Conservation (phyloP, 768 basidiomycete species). For the Boletellus sp. region DNA sequence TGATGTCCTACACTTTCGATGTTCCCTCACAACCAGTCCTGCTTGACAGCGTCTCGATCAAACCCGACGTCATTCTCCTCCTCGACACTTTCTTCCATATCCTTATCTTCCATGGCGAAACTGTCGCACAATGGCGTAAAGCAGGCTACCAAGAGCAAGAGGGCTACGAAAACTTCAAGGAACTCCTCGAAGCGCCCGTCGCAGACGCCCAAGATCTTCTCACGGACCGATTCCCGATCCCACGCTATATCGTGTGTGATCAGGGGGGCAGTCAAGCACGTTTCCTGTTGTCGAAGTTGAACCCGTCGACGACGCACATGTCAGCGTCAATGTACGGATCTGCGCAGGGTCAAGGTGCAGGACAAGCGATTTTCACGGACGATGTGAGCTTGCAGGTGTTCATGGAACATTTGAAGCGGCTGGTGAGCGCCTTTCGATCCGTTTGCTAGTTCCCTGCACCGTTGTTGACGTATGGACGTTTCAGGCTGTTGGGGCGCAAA, state of each 20-base stretch:
- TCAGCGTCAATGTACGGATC: constrained; percentile 88
- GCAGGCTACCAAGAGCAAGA: constrained; percentile 98
- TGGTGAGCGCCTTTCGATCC: constrained; percentile 48
- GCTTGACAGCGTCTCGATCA: constrained; percentile 96
- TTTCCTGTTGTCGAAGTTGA: constrained; percentile 95
- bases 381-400: constrained; percentile 97
- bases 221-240: constrained; percentile 93
- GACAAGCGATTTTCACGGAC: constrained; percentile 97
- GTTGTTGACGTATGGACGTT: background rate
- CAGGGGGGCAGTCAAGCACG: constrained; percentile 97
- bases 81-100: constrained; percentile 99
- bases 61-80: constrained; percentile 92
- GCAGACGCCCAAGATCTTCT: constrained; percentile 95
- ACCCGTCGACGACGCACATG: constrained; percentile 98
- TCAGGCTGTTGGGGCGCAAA: constrained; percentile 68
- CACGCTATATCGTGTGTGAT: constrained; percentile 96
- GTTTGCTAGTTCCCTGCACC: background rate
- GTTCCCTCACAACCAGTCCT: constrained; percentile 88
- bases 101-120: constrained; percentile 98
- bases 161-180: constrained; percentile 98
- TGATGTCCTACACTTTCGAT: constrained; percentile 98
- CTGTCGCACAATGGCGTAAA: constrained; percentile 96
- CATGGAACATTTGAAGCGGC: constrained; percentile 94
- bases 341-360: constrained; percentile 57
- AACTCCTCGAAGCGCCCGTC: constrained; percentile 81